Base-by-base conservation (phyloP, 1,284 basidiomycete species). In the Apiotrichum montevideense region DNA sequence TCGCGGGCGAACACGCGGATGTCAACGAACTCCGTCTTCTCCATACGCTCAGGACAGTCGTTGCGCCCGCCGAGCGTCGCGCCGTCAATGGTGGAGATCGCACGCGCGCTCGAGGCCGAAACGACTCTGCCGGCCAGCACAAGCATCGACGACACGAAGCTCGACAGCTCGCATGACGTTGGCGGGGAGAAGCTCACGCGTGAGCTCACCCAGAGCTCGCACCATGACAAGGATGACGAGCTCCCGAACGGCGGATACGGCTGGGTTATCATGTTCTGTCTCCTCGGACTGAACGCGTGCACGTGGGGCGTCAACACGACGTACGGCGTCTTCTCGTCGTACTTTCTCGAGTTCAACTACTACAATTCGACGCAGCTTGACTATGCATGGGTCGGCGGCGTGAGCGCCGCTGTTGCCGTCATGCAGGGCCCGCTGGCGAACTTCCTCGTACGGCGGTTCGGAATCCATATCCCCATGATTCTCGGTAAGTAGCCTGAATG, bases 351-450 rank as follows among this genome's bases (percentile, higher is more conserved):
- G 33, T 66, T 78, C 63, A 71, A 78, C 63, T 76, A 76, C 60
- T 79, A 77, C 50, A 65, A 6, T 65, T 73, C 32, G 73, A 68
- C 34, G 68, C 75, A 29, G 67, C 71, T 78, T 49, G 66, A 73
- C 15, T 79, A 78, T 53, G 77, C 77, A 6, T 78, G 76, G 66
- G 72, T 78, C 6, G 77, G 77, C 35, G 77, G 78, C 7, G 62
- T 79, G 42, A 68, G 67, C 1, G 71, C 78, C 0, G 68, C 73
- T 3, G 56, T 66, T 4, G 74, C 72, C 9, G 63, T 79, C 49
- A 34, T 71, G 1, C 63, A 66, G 15, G 76, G 76, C 2, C 78
- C 78, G 0, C 59, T 76, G 33, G 70, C 73, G 8, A 79, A 79
- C 63, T 70, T 61, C 34, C 52, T 77, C 5, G 66, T 67, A 29